Base-by-base conservation (phyloP, 169 alveolate species). In the Eimeria maxima region DNA sequence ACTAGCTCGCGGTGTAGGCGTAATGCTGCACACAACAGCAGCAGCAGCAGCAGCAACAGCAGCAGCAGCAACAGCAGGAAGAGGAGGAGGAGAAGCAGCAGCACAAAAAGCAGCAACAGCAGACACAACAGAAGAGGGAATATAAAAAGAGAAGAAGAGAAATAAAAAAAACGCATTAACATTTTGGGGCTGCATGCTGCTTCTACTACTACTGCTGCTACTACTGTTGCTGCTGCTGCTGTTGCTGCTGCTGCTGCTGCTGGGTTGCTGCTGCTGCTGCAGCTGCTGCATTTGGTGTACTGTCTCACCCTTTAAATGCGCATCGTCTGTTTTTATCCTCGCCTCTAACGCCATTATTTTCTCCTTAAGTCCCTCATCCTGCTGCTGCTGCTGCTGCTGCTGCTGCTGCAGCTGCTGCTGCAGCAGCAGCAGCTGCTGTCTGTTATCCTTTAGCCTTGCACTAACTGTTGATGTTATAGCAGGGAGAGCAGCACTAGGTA, bases 361-460 rank as follows among this genome's bases (percentile, higher is more conserved):
- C 44, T 80, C 71, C 13, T 6, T 42, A 10, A 80, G 33, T 11
- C 4, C 44, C 69, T 80, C 90, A 24, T 76, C 57, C 87, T 76
- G 87, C 69, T 18, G 65, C 69, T 80, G 90, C 69, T 47, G 90
- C 69, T 80, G 45, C 90, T 80, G 90, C 71, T 80, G 90, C 60
- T 45, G 90, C 65, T 18, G 60, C 69, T 80, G 90, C 69, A 47
- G 90, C 90, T 80, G 90, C 90, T 80, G 69, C 90, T 14, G 73
- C 90, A 80, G 90, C 90, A 45, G 90, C 69, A 5, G 20, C 47
- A 80, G 90, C 27, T 80, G 71, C 65, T 50, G 42, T 22, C 45
- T 80, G 90, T 44, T 50, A 22, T 47, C 73, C 6, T 24, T 33
- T 1, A 80, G 47, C 69, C 53, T 27, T n/a, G 27, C 13, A 11